Evolutionary conservation across 768 basidiomycete genomes (phyloP).

Genomic region (Lactarius evosmus): DNA sequence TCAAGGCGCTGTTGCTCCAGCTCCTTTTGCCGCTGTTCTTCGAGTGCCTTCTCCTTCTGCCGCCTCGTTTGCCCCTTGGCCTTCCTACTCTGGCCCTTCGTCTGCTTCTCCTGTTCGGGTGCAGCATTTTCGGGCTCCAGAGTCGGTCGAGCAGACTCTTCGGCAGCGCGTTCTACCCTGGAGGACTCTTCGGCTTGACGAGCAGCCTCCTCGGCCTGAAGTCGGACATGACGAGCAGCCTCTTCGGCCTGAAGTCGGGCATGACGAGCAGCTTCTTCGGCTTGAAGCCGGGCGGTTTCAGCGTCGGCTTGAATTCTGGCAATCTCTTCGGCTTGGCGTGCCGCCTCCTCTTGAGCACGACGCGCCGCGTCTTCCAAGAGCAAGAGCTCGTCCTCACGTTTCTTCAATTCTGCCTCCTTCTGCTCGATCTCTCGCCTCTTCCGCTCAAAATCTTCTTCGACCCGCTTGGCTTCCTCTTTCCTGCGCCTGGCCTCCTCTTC

Average conservation of each 20-base stretch:
- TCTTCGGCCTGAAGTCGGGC: background rate
- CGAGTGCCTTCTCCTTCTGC: slow-evolving; percentile 28
- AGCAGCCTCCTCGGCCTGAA: slow-evolving; percentile 14
- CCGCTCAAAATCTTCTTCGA: slow-evolving; percentile 33
- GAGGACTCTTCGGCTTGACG: background rate
- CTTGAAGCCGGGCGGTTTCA: background rate
- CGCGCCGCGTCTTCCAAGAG: slow-evolving; percentile 18
- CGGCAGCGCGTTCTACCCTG: background rate
- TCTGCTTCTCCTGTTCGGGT: slow-evolving; percentile 14
- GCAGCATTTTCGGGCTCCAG: slow-evolving; percentile 8
- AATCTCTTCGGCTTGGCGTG: background rate
- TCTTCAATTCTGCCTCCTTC: slow-evolving; percentile 22
- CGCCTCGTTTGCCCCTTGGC: slow-evolving; percentile 22
- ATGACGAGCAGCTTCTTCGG: background rate
- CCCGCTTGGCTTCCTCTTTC: slow-evolving; percentile 32
- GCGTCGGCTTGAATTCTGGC: background rate
- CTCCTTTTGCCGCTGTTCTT: slow-evolving; percentile 23
- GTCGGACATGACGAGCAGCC: background rate
- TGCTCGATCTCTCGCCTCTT: slow-evolving; percentile 24
- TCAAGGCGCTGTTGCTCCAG: slow-evolving; percentile 35
- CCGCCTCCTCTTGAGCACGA: slow-evolving; percentile 8
- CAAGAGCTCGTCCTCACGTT: slow-evolving; percentile 20
- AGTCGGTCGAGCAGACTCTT: background rate
- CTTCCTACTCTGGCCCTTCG: slow-evolving; percentile 14
- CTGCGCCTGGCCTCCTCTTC: slow-evolving; percentile 33